Base-by-base conservation (phyloP, 345 rosid genomes). In the Geranium brycei region DNA sequence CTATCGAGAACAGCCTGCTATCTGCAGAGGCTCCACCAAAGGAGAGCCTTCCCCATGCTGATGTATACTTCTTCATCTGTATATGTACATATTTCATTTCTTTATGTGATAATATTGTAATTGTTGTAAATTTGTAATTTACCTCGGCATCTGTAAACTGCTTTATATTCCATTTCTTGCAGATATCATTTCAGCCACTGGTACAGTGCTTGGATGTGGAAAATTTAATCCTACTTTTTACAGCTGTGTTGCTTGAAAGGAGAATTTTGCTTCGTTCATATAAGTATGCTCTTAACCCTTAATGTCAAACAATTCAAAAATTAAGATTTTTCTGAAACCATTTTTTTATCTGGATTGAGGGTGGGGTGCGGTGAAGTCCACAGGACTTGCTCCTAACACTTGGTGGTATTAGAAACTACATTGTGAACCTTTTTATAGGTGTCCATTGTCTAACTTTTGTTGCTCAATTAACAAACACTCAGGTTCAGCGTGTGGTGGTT, bases 131-230 rank as follows among this genome's bases (percentile, higher is more conserved):
- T 11, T 47, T 47, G 30, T 16, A 17, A 31, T 19, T 11, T 4
- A 58, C 19, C 23, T 7, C 67, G 14, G 53, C 28, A 13, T 19
- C 4, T 8, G 51, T 30, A 59, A 51, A 17, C 41, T 64, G 59
- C 57, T 61, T 16, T 64, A 31, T 61, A 63, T 35, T 4, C 41
- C 41, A 35, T 69, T 12, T 57, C 61, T 47, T 93, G 91, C 87
- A 95, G 97, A 83, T 95, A 70, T 88, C 95, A 28, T 92, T 95
- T 80, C 96, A 88, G 75, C 97, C 97, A 19, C 84, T 95, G 66
- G 83, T 95, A 62, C 99, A 91, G 63, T 91, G 95, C 80, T 79
- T 95, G 87, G 93, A 91, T 79, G 89, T 87, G 41, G 91, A 95
- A 84, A 95, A 95, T 78, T 77, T 95, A 68, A 87, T 87, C 74